Base-by-base conservation (phyloP, 2,329 filamentous ascomycete species). In the Botrytis squamosa region DNA sequence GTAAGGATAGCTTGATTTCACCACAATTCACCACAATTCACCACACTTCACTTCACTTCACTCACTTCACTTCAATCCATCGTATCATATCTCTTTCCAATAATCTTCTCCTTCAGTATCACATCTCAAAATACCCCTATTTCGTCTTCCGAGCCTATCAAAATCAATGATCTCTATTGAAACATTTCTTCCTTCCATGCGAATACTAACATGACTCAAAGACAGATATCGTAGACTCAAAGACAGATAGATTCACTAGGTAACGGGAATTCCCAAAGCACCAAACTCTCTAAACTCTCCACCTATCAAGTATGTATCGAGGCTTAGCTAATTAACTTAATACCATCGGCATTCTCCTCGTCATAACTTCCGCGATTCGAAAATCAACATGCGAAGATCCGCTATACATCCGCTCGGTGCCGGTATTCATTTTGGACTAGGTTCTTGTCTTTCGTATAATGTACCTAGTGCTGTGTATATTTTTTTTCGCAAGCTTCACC, bases 71-170 rank as follows among this genome's bases (percentile, higher is more conserved):
- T n/a, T 29, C 38, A n/a, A 29, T 7, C 25, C 25, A 63, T 63
- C 36, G 8, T 38, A 63, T 63, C 36, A 38, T 25, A 25, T 20
- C 60, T 20, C 62, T n/a, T 22, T 64, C 16, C 40, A 10, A 12
- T 22, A n/a, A 44, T 42, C 12, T 25, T 62, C 22, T 40, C 60
- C 12, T 62, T 16, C 12, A 25, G 36, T n/a, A n/a, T 62, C 46
- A 12, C 25, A 40, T 42, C 14, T n/a, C 22, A 9, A 22, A 62
- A 40, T 22, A 55, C 62, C 38, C 62, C 62, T 64, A 64, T 64
- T n/a, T 64, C 25, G 62, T 44, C 40, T 64, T 42, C 62, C 62
- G 62, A 64, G n/a, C 62, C 38, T 44, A 64, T 40, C 40, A 44
- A 64, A 29, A 29, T 29, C 25, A 20, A n/a, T 10, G 16, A 44